Evolutionary conservation across 108 stramenopile genomes (phyloP).

Genomic region (Licmophora abbreviata): DNA sequence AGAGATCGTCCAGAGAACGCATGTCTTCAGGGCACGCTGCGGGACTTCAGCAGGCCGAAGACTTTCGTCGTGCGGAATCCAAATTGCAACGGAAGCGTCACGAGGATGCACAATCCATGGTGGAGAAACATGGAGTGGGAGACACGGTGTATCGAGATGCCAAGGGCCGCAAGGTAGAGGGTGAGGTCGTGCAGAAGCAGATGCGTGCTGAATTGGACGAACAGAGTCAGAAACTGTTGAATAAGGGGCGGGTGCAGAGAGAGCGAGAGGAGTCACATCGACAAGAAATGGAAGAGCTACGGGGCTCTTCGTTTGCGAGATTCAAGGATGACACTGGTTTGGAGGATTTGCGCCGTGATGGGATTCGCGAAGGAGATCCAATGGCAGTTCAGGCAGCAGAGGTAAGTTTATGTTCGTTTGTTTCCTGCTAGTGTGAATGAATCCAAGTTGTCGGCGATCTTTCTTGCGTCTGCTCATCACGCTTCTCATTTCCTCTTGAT

Average conservation of each 20-base stretch:
- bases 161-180: conserved; percentile 31
- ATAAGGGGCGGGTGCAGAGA: conserved; percentile 65
- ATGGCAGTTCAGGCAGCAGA: conserved; percentile 81
- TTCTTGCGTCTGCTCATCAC: too few relatives aligned
- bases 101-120: conserved; percentile 23
- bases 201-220: conserved; percentile 7
- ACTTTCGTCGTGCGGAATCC: conserved; percentile 59
- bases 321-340: conserved; percentile 56
- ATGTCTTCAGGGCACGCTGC: conserved; percentile 78
- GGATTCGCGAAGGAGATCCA: conserved; percentile 87
- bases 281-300: conserved; percentile 39
- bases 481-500: too few relatives aligned
- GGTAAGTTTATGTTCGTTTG: too few relatives aligned
- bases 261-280: conserved; percentile 35
- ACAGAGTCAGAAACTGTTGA: conserved; percentile 31
- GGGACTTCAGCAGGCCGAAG: conserved; percentile 64
- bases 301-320: conserved; percentile 73
- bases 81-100: conserved; percentile 32
- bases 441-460: too few relatives aligned
- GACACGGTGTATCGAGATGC: conserved; percentile 82
- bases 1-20: conserved; percentile 9
- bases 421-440: too few relatives aligned
- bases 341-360: conserved; percentile 52
- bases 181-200: conserved; percentile 2
- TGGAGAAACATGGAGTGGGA: conserved; percentile 48